Evolutionary conservation across 768 basidiomycete genomes (phyloP), one percentile per base, ranked within the genome.

Genomic region (Myochromella boudieri): DNA sequence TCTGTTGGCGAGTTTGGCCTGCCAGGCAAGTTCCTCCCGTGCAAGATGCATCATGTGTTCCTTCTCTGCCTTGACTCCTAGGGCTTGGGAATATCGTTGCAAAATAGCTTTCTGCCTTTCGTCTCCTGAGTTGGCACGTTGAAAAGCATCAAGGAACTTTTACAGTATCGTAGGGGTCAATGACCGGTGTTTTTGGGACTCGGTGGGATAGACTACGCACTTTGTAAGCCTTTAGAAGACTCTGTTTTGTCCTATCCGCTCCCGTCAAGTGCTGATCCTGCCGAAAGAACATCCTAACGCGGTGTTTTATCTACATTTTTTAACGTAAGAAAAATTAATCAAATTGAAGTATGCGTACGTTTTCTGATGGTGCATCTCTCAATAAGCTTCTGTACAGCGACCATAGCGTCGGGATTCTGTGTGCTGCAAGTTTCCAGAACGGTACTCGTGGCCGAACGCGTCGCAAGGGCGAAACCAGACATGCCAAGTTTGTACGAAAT

Each of bases 351-450:
- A 31, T 1, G 60, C 79, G 45, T 55, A 88, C 86, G 59, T 78
- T 69, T 21, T 77, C 72, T 11, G 72, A 72, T 1, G 80, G 77
- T 5, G 86, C 74, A 31, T 74, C 57, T 22, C 73, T 67, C 38
- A 89, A 64, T 11, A 95, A 71, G 3, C 81, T 80, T 17, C 90
- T 76, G 62, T 93, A 95, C 4, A 94, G 67, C 0, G 72, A 64
- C 86, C 88, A 90, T 55, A 87, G 62, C 0, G 89, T 91, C 3
- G 92, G 91, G 21, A 84, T 65, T 17, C 84, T 78, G 61, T 95
- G 92, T 0, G 83, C 84, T 0, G 74, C 70, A 21, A 91, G 81
- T 39, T 77, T 61, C 58, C 75, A 91, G 56, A 91, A 88, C 3
- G 86, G 82, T 2, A 78, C 72, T 17, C 74, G 71, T 7, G 86